Evolutionary conservation across 805 yeast genomes (phyloP), one percentile per base, ranked within the genome.

Genomic region (Candida mattraensis): DNA sequence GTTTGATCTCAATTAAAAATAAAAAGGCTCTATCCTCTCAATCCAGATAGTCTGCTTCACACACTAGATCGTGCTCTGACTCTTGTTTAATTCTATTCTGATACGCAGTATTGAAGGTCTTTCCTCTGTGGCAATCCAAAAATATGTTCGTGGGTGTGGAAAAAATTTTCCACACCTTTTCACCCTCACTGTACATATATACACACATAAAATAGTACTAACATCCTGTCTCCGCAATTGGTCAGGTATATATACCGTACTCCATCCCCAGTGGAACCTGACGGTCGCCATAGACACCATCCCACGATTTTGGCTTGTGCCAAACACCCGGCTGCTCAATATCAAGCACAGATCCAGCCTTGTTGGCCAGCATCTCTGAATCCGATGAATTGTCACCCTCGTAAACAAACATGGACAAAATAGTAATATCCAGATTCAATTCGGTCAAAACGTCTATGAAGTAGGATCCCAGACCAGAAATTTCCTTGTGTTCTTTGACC

Each of bases 351-450:
- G 60, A 47, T 5, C 56, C 45, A 3, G 69, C 55, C 20, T 59
- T 56, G 9, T 44, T 43, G 2, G 84, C 78, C 42, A 83, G 58
- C 7, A 54, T 43, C 27, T 65, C 66, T 6, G 94, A 93, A 56
- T 88, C 96, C 14, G 59, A 53, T 18, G 80, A 73, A 57, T 91
- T 91, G 58, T 89, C 97, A 21, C 98, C 97, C 56, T 89, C 97
- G 58, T 86, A 87, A 1, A 83, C 94, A 54, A 71, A 80, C 12
- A 76, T 66, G 10, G 55, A 47, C 10, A 57, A 28, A 2, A 48
- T 35, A 5, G 39, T 23, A 8, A 46, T 24, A 22, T 41, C 48
- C 21, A 35, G 31, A 18, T 37, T 18, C 22, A 34, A 26, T 23
- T 23, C 26, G 5, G 26, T 30, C 20, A 45, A 8, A 5, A 33